These are phyloP conservation scores for Shiraia sp. DNA, from an alignment of 2,329 filamentous ascomycete species.

Conservation along the genomic window DNA sequence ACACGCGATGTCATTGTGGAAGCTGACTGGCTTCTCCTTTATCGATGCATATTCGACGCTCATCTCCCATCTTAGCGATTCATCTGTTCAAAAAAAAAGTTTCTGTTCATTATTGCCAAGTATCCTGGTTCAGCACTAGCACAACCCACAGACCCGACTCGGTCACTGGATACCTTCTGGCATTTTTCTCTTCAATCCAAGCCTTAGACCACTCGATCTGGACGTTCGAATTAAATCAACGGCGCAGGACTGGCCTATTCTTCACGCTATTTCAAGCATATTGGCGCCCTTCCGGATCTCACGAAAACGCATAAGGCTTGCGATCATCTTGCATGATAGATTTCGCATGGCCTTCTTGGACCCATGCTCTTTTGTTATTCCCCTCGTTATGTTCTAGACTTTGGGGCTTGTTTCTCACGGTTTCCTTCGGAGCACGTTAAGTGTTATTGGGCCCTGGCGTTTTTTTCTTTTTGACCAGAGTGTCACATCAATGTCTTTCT, in stretches of 20 bases:
- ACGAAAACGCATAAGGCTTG: slow-evolving; percentile 42
- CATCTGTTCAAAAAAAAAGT: slow-evolving; percentile 42
- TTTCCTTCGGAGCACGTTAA: too few relatives aligned
- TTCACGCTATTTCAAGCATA: slow-evolving; percentile 42
- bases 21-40: slow-evolving; percentile 10
- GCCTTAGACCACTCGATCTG: slow-evolving; percentile 19
- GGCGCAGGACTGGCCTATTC: slow-evolving; percentile 28
- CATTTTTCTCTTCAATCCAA: slow-evolving; percentile 23
- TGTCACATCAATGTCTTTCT: slow-evolving; percentile 26
- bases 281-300: slow-evolving; percentile 40
- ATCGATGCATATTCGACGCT: slow-evolving; percentile 31
- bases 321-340: slow-evolving; percentile 47
- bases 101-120: slow-evolving; percentile 25
- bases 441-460: slow-evolving; percentile 42
- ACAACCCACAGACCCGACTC: slow-evolving; percentile 11
- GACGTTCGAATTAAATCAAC: slow-evolving; percentile 14
- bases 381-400: slow-evolving; percentile 36
- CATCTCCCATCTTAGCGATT: slow-evolving; percentile 31
- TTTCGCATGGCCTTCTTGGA: slow-evolving; percentile 29
- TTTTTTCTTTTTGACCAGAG: slow-evolving; percentile 23
- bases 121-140: slow-evolving; percentile 14
- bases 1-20: background rate
- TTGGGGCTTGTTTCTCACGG: slow-evolving; percentile 27
- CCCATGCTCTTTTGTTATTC: slow-evolving; percentile 31
- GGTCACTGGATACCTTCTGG: slow-evolving; percentile 24